phyloP scores from a whole-genome alignment of 208 protist genomes.

The Leishmania tropica region DNA sequence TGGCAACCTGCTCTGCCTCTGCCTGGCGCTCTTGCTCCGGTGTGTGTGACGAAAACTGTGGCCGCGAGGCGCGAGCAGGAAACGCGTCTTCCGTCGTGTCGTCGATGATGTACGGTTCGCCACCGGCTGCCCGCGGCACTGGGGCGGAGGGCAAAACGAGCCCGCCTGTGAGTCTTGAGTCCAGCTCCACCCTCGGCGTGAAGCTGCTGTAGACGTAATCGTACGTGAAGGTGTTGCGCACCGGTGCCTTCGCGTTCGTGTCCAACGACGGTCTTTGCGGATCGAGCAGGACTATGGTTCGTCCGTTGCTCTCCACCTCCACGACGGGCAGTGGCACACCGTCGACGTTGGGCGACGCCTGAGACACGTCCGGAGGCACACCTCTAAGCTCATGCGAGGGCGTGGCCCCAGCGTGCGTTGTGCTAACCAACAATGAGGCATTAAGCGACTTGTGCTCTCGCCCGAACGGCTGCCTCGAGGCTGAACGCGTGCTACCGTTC shows the following conservation, averaged over 20 bases:
- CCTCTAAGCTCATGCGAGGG: neutral
- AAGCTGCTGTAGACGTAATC: constrained; percentile 71
- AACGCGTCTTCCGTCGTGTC: neutral
- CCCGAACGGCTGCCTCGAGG: constrained; percentile 50
- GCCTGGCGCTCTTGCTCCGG: constrained; percentile 34
- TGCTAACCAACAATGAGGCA: neutral
- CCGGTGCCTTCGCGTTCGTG: neutral
- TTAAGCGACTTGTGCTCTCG: constrained; percentile 23
- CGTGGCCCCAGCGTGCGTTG: neutral
- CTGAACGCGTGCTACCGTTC: neutral
- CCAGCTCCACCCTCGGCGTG: constrained; percentile 47
- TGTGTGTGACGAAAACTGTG: neutral
- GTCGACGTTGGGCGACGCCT: neutral
- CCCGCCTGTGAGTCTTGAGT: neutral
- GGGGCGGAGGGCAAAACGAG: neutral
- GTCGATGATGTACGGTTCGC: constrained; percentile 10
- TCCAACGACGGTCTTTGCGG: constrained; percentile 8
- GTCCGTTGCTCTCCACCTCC: constrained; percentile 58
- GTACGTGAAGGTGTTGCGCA: constrained; percentile 53
- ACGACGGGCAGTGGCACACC: constrained; percentile 39
- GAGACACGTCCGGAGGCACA: neutral
- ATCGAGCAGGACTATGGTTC: constrained; percentile 52
- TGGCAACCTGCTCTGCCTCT: constrained; percentile 57
- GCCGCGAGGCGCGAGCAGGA: neutral
- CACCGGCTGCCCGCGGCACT: neutral